Evolutionary conservation across 1,284 basidiomycete species (phyloP).

Genomic region (Papiliotrema laurentii): DNA sequence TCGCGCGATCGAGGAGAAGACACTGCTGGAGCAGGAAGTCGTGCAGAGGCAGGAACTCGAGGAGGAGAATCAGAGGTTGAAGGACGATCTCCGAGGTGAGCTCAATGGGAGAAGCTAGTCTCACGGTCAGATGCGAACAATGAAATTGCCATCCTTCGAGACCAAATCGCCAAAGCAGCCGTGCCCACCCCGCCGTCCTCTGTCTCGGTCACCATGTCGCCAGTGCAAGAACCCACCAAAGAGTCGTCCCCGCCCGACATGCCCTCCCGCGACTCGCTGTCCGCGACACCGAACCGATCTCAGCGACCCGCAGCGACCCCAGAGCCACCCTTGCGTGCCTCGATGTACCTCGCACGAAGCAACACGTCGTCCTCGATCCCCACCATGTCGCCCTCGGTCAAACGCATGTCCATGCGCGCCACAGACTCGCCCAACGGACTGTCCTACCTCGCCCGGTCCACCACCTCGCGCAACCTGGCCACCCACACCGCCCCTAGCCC

Average conservation of each 20-base stretch:
- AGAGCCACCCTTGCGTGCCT: slow-evolving; percentile 3
- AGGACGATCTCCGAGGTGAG: slow-evolving; percentile 87
- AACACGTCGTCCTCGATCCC: slow-evolving; percentile 48
- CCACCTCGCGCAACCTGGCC: slow-evolving; percentile 35
- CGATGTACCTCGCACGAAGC: slow-evolving; percentile 9
- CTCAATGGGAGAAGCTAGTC: slow-evolving; percentile 9
- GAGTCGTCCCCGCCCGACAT: slow-evolving; percentile 12
- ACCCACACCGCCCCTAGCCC: too few species aligned
- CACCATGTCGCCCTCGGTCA: slow-evolving; percentile 21
- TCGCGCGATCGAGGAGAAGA: slow-evolving; percentile 90
- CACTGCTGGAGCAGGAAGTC: slow-evolving; percentile 93
- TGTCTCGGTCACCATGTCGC: slow-evolving; percentile 32
- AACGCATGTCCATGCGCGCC: slow-evolving; percentile 8
- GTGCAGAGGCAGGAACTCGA: slow-evolving; percentile 83
- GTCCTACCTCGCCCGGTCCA: slow-evolving; percentile 31
- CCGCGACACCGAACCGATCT: too few species aligned
- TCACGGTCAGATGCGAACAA: slow-evolving; percentile 57
- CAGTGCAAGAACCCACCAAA: slow-evolving; percentile 22
- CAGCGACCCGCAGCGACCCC: slow-evolving; percentile 6
- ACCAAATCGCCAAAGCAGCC: slow-evolving; percentile 51
- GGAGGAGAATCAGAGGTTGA: slow-evolving; percentile 85
- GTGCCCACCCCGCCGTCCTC: slow-evolving; percentile 38
- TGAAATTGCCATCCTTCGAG: slow-evolving; percentile 75
- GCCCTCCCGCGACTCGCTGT: too few species aligned
- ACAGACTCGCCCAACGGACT: slow-evolving; percentile 28